phyloP scores from a whole-genome alignment of 257 asterid species.

The Echites panduratus region DNA sequence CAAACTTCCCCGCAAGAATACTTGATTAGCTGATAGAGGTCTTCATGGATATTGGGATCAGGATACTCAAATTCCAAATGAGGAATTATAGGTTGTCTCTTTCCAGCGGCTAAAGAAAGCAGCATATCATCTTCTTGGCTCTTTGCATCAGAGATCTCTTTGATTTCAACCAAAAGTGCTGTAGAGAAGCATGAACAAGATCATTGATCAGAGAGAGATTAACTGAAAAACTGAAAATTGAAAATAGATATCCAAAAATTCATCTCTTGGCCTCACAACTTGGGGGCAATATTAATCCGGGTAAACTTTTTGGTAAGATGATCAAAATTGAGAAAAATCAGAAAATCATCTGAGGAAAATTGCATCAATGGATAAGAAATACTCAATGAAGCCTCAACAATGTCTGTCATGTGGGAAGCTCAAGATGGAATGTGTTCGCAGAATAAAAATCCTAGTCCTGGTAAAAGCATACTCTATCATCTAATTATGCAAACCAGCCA shows the following conservation, averaged over 20 bases:
- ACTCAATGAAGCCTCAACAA: background rate
- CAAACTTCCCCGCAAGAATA: constrained; percentile 77
- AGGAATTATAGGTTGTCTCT: constrained; percentile 49
- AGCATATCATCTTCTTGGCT: constrained; percentile 57
- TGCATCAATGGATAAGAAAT: background rate
- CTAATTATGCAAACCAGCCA: background rate
- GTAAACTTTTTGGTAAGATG: background rate
- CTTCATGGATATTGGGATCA: constrained; percentile 79
- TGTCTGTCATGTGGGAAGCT: background rate
- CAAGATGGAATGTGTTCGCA: background rate
- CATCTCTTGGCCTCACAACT: background rate
- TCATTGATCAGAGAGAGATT: background rate
- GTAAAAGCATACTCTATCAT: background rate
- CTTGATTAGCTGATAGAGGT: constrained; percentile 65
- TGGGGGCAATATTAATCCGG: background rate
- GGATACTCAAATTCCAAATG: constrained; percentile 66
- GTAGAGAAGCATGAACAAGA: constrained; percentile 27
- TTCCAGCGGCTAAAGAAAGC: constrained; percentile 55
- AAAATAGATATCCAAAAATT: background rate
- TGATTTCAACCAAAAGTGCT: constrained; percentile 79
- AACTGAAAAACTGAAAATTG: background rate
- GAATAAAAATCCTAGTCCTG: background rate
- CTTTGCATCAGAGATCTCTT: constrained; percentile 51
- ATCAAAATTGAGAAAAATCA: background rate
- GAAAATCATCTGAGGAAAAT: background rate